A percentile compares a stretch with the other conserved stretches of the same genome.
These are phyloP conservation scores for Psidium guajava DNA, from an alignment of 345 rosid genomes.

Conservation along the genomic window DNA sequence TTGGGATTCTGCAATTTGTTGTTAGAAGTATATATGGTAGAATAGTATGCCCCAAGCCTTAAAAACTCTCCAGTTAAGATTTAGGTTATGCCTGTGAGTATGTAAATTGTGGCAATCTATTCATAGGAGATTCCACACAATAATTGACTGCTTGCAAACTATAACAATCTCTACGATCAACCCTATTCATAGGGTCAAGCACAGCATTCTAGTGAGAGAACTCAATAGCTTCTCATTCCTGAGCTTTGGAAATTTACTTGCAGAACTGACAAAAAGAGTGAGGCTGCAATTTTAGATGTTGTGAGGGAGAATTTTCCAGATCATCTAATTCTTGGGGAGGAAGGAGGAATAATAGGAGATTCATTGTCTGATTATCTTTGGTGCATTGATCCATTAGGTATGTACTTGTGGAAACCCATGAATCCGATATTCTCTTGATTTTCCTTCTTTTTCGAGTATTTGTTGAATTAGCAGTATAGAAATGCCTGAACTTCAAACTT, in stretches of 20 bases:
- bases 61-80: not conserved
- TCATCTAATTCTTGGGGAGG: conserved; percentile 95
- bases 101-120: not conserved
- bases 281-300: conserved; percentile 77
- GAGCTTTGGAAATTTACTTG: conserved; percentile 14
- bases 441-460: not conserved
- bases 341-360: conserved; percentile 85
- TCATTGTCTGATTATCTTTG: conserved; percentile 81
- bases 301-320: conserved; percentile 62
- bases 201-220: not conserved
- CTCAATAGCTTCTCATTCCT: not conserved
- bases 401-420: conserved; percentile 1
- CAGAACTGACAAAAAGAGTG: conserved; percentile 89
- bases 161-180: not conserved
- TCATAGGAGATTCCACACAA: not conserved
- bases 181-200: not conserved
- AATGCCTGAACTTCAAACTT: not conserved
- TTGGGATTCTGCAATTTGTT: not conserved
- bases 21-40: not conserved
- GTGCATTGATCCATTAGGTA: conserved; percentile 98
- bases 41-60: not conserved
- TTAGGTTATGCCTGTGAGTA: not conserved
- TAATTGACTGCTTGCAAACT: not conserved
- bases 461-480: not conserved
- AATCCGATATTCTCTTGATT: not conserved